Base-by-base conservation (phyloP, 2,329 filamentous ascomycete genomes). In the Curvularia verruculosa region DNA sequence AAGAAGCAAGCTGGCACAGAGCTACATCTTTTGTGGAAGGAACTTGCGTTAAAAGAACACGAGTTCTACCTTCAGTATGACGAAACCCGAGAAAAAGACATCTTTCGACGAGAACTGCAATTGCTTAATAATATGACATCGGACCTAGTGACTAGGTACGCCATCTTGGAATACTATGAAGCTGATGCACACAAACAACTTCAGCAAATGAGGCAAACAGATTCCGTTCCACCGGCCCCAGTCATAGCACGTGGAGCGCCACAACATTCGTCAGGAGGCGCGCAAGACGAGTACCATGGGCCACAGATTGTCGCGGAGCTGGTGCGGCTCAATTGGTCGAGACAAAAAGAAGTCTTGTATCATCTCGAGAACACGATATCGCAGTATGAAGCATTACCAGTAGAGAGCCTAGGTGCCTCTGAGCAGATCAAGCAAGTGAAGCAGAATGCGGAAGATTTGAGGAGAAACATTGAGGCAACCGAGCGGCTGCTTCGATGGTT, bases 101-200 rank as follows among this genome's bases (percentile, higher is more conserved):
- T 61, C 1, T 21, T 58, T 13, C 58, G 60, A 13, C 55, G 60
- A 7, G 61, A 64, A 28, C 45, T 68, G 6, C 64, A 67, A 26
- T 18, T 68, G 3, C 64, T 68, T 6, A 64, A 65, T 48, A 61
- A 52, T 21, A 49, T 67, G 19, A 52, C 52, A 1, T 48, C 36
- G 1, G 47, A 61, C 10, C 40, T 59, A 21, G 43, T 52, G 1
- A 34, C 29, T 0, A 53, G 65, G 13, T 51, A 58, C 40, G 56
- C 64, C 5, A 50, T 67, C 1, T 44, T 66, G 15, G 49, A 24
- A n/a, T 66, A 59, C 34, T 58, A 61, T 36, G 55, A 63, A 46
- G 52, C 58, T 15, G 64, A 68, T 31, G 49, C 56, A 7, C 51
- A 49, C 7, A 68, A 66, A 46, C 64, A 57, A 34, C 49, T 68